These are phyloP conservation scores for Eucalyptus microcorys DNA, from an alignment of 345 rosid species.

Conservation along the genomic window DNA sequence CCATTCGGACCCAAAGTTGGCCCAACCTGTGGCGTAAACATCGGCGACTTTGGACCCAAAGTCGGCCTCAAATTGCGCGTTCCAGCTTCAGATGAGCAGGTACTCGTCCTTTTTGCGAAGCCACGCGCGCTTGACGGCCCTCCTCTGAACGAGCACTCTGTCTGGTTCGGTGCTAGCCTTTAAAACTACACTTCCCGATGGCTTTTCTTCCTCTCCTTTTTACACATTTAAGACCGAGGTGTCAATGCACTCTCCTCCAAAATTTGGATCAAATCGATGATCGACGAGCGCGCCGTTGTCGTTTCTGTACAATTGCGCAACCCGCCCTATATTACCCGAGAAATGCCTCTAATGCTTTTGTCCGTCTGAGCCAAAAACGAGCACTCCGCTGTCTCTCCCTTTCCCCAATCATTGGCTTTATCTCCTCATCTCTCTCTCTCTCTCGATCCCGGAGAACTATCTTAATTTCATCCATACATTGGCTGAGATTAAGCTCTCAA, in stretches of 20 bases:
- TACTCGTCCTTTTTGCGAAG: neutral
- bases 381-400: neutral
- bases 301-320: neutral
- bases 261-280: neutral
- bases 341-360: neutral
- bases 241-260: neutral
- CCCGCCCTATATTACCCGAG: neutral
- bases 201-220: neutral
- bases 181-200: neutral
- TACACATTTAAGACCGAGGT: neutral
- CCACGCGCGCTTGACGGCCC: neutral
- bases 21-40: neutral
- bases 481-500: neutral
- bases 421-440: neutral
- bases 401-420: neutral
- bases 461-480: neutral
- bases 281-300: neutral
- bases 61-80: neutral
- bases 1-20: too few species aligned
- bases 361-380: neutral
- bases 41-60: neutral
- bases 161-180: neutral
- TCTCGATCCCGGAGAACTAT: neutral
- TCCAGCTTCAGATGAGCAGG: neutral
- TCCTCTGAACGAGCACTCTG: neutral